Evolutionary conservation across 768 basidiomycete genomes (phyloP).

Genomic region (Hygrocybe coccinea): DNA sequence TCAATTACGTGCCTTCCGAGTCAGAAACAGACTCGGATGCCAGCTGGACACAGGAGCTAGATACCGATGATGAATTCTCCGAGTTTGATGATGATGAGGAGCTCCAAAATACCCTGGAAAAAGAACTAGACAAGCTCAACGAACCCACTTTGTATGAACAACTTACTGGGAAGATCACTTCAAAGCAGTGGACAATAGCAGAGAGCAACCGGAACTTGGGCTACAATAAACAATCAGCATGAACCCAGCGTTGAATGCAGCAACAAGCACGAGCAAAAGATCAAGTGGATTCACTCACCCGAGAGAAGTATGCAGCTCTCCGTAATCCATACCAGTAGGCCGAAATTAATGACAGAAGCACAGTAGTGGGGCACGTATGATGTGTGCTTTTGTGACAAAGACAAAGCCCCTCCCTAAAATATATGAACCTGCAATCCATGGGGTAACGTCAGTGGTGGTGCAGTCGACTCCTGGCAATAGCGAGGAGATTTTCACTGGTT

Average conservation of each 20-base stretch:
- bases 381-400: background rate
- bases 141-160: constrained; percentile 12
- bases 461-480: too few species aligned
- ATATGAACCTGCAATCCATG: background rate
- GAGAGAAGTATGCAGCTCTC: background rate
- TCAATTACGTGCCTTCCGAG: too few species aligned
- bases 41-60: too few species aligned
- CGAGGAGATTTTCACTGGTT: constrained; percentile 13
- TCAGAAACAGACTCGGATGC: too few species aligned
- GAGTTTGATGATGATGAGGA: too few species aligned
- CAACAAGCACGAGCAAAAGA: constrained; percentile 3
- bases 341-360: background rate
- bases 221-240: constrained; percentile 12
- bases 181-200: constrained; percentile 9
- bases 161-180: background rate
- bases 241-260: constrained; percentile 1
- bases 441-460: background rate
- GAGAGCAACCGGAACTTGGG: constrained; percentile 11
- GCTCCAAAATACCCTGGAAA: too few species aligned
- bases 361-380: background rate
- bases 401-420: background rate
- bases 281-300: background rate
- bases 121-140: too few species aligned
- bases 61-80: too few species aligned
- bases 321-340: background rate